These are phyloP conservation scores for Colletotrichum brevisporum DNA, from an alignment of 2,329 filamentous ascomycete genomes.

Conservation along the genomic window DNA sequence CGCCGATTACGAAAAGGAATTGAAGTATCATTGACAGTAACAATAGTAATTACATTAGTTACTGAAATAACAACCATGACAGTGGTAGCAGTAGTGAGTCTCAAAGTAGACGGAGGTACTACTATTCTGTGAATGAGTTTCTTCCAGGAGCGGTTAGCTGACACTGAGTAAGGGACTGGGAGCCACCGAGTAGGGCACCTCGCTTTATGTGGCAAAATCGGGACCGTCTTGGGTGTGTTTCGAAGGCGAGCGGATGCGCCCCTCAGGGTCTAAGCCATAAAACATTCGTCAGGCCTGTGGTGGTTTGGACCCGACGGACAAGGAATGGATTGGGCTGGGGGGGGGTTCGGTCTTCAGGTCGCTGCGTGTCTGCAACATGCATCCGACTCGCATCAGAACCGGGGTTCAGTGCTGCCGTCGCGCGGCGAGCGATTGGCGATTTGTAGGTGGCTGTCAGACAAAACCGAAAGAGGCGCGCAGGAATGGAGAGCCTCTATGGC, in stretches of 20 bases:
- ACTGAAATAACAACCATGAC: too few species aligned
- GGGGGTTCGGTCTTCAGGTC: not conserved
- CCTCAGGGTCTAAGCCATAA: slow-evolving; percentile 42
- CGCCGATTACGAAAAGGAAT: too few species aligned
- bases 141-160: too few species aligned
- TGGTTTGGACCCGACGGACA: slow-evolving; percentile 30
- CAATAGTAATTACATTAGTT: too few species aligned
- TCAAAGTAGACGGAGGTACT: too few species aligned
- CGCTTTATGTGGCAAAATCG: slow-evolving; percentile 42
- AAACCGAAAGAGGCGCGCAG: not conserved
- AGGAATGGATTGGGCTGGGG: slow-evolving; percentile 26
- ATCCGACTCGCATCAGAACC: slow-evolving; percentile 5
- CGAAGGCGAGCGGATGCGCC: slow-evolving; percentile 39
- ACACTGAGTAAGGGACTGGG: too few species aligned
- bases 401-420: slow-evolving; percentile 28
- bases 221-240: slow-evolving; percentile 43
- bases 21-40: too few species aligned
- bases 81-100: too few species aligned
- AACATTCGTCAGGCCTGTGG: slow-evolving; percentile 39
- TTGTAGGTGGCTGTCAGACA: not conserved
- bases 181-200: too few species aligned
- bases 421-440: slow-evolving; percentile 8
- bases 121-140: too few species aligned
- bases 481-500: slow-evolving; percentile 19
- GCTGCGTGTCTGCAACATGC: slow-evolving; percentile 7